These are phyloP conservation scores for Cryptococcus jaspeensis DNA, from an alignment of 1,284 basidiomycete species.

Conservation along the genomic window DNA sequence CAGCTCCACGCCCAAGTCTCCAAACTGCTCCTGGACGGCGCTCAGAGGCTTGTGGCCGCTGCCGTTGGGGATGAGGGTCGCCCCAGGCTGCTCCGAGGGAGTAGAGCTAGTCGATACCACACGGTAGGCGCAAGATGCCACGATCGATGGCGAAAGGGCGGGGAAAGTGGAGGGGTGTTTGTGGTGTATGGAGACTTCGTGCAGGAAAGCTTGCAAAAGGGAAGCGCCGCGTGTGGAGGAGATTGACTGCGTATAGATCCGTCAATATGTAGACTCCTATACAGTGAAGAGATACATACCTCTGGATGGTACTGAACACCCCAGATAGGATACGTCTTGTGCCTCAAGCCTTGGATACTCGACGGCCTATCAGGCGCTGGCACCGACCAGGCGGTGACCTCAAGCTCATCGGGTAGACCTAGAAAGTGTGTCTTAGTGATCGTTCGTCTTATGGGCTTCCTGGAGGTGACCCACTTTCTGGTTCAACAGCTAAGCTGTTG, in stretches of 20 bases:
- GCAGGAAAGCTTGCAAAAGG: conserved; percentile 49
- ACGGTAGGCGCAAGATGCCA: conserved; percentile 41
- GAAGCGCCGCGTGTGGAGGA: conserved; percentile 48
- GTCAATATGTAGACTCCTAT: neutral
- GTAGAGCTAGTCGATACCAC: conserved; percentile 16
- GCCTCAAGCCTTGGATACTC: conserved; percentile 54
- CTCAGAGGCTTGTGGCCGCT: neutral
- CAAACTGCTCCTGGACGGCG: conserved; percentile 13
- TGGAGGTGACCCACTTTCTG: conserved; percentile 26
- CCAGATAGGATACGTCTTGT: conserved; percentile 72
- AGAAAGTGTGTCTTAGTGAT: conserved; percentile 2
- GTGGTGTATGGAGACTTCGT: conserved; percentile 34
- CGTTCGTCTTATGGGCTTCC: neutral
- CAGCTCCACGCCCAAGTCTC: conserved; percentile 15
- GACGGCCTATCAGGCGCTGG: conserved; percentile 28
- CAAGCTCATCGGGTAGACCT: conserved; percentile 53
- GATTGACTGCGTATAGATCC: conserved; percentile 46
- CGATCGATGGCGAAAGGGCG: conserved; percentile 28
- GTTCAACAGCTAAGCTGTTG: conserved; percentile 57
- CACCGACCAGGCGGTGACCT: conserved; percentile 54
- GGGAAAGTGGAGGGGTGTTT: conserved; percentile 32
- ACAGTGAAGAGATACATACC: conserved; percentile 27
- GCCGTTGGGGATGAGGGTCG: conserved; percentile 1
- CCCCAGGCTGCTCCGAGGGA: neutral
- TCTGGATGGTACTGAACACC: conserved; percentile 97